Conservation (phyloP, 2,329 filamentous ascomycete genomes). For the Reticulascus tulasneorum region DNA sequence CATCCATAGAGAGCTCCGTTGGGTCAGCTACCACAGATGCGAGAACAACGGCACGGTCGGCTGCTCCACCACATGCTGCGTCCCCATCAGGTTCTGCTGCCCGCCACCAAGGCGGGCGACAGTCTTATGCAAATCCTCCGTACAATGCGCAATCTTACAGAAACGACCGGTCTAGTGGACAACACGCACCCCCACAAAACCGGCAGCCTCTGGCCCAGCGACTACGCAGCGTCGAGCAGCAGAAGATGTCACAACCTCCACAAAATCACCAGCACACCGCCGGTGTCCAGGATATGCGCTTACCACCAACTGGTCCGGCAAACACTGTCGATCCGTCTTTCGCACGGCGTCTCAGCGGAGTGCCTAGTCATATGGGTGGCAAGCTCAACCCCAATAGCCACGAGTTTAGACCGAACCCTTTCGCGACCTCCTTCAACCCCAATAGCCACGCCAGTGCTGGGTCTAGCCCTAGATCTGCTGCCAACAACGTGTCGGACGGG, state of each 20-base stretch:
- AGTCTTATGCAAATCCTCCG: constrained; percentile 41
- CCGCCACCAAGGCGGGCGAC: constrained; percentile 46
- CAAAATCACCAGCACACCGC: constrained; percentile 46
- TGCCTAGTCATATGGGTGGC: constrained; percentile 47
- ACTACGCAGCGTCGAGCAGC: constrained; percentile 48
- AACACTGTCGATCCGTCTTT: constrained; percentile 49
- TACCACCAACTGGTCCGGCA: constrained; percentile 70
- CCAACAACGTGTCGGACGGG: constrained; percentile 37
- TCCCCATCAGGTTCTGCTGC: constrained; percentile 25
- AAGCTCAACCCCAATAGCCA: constrained; percentile 63
- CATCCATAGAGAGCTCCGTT: constrained; percentile 18
- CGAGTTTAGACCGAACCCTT: constrained; percentile 84
- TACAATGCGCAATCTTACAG: constrained; percentile 45
- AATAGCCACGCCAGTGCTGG: constrained; percentile 59
- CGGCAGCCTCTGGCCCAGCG: constrained; percentile 43
- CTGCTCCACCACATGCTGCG: constrained; percentile 27
- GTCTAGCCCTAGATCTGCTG: constrained; percentile 66
- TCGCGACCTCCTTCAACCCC: constrained; percentile 77
- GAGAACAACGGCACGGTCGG: constrained; percentile 25
- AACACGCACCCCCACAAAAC: constrained; percentile 35
- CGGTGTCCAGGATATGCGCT: constrained; percentile 58
- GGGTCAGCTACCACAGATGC: constrained; percentile 19
- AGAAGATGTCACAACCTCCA: constrained; percentile 42
- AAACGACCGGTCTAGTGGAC: constrained; percentile 41
- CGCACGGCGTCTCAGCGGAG: constrained; percentile 48